phyloP scores from a whole-genome alignment of 2,329 filamentous ascomycete genomes.

The Penicillium sp. region DNA sequence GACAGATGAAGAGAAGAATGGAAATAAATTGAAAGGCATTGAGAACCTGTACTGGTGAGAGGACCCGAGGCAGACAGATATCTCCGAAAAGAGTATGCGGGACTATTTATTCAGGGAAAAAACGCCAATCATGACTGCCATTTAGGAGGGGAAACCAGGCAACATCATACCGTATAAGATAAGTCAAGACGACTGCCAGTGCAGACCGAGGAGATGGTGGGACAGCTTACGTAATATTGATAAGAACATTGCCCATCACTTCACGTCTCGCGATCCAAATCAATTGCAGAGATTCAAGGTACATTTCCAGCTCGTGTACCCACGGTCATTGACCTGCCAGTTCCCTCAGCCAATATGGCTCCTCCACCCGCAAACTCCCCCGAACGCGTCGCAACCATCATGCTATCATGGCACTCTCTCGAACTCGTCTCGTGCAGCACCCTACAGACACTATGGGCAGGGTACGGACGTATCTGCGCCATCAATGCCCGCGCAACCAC shows the following conservation, averaged over 20 bases:
- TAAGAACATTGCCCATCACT: neutral
- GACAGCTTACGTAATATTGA: neutral
- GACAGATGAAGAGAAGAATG: no score
- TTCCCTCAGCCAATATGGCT: constrained; percentile 1
- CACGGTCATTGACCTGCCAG: neutral
- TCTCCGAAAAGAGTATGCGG: no score
- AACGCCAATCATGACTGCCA: neutral
- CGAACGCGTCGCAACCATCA: constrained; percentile 24
- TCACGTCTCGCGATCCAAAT: neutral
- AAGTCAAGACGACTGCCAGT: neutral
- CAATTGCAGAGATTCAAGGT: neutral
- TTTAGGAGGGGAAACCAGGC: neutral
- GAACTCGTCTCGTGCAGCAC: constrained; percentile 28
- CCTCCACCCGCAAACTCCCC: constrained; percentile 13
- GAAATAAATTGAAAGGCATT: no score
- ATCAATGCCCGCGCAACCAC: constrained; percentile 46
- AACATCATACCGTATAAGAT: neutral
- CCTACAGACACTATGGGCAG: constrained; percentile 50
- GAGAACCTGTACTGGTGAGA: no score
- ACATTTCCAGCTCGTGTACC: neutral
- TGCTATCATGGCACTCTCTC: constrained; percentile 30
- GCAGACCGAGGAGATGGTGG: neutral
- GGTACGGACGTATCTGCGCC: constrained; percentile 57
- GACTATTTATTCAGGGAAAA: no score
- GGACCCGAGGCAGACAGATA: no score